These are phyloP conservation scores for Geotrichum cucujoidarum DNA, from an alignment of 1,139 yeast genomes.

Conservation along the genomic window DNA sequence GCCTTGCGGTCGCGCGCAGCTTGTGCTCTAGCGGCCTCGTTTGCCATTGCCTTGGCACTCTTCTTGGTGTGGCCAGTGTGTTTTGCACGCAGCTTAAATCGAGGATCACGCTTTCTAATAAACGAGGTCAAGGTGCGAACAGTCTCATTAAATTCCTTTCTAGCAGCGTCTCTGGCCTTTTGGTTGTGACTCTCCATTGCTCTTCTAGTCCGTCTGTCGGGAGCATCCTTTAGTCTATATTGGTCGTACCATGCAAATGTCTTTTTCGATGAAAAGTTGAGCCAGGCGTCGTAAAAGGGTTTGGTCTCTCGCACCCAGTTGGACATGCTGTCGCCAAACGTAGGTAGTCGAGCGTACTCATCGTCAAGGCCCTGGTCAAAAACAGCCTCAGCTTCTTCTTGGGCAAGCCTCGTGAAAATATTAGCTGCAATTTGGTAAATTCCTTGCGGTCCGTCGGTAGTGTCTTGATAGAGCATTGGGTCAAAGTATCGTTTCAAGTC, in stretches of 20 bases:
- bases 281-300: constrained; percentile 72
- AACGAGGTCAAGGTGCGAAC: constrained; percentile 67
- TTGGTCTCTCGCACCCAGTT: constrained; percentile 57
- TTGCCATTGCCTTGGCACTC: constrained; percentile 32
- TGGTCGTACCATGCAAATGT: constrained; percentile 84
- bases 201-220: constrained; percentile 82
- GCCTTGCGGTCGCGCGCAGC: constrained; percentile 48
- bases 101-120: constrained; percentile 71
- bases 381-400: constrained; percentile 72
- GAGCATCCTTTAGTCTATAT: constrained; percentile 73
- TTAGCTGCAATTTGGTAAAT: constrained; percentile 61
- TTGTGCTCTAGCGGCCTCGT: constrained; percentile 45
- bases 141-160: constrained; percentile 78
- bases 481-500: constrained; percentile 73
- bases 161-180: constrained; percentile 70
- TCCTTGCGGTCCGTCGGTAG: constrained; percentile 58
- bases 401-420: constrained; percentile 67
- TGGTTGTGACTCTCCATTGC: constrained; percentile 89
- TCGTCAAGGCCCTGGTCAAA: constrained; percentile 40
- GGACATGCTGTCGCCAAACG: constrained; percentile 64
- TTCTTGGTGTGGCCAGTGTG: constrained; percentile 41
- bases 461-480: constrained; percentile 54
- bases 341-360: constrained; percentile 47
- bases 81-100: constrained; percentile 48
- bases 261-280: constrained; percentile 66